Evolutionary conservation across 192 early-diverging fungal species (phyloP).

Genomic region (Backusella psychrophila): DNA sequence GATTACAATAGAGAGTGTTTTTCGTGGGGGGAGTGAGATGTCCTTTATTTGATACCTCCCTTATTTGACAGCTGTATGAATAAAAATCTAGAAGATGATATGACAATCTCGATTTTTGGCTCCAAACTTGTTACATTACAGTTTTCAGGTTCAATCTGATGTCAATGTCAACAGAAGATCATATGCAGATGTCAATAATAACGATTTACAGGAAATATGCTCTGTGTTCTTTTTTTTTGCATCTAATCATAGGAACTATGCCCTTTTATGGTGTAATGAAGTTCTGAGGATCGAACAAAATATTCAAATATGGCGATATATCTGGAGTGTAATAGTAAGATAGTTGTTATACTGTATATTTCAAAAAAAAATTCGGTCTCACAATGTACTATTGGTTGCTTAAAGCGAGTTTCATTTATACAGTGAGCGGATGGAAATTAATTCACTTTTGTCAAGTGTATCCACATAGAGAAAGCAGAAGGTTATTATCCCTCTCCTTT

Average conservation of each 20-base stretch:
- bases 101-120: background rate
- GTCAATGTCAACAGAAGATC: background rate
- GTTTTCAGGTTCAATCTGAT: background rate
- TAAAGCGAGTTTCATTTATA: too few species aligned
- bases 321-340: too few species aligned
- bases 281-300: too few species aligned
- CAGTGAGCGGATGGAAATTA: too few species aligned
- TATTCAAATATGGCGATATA: too few species aligned
- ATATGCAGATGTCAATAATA: background rate
- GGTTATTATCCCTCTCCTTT: too few species aligned
- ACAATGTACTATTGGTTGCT: too few species aligned
- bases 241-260: background rate
- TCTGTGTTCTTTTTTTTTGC: background rate
- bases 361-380: too few species aligned
- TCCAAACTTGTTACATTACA: background rate
- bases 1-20: background rate
- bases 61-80: background rate
- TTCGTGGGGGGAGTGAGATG: background rate
- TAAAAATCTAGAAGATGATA: background rate
- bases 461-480: too few species aligned
- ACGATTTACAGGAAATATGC: background rate
- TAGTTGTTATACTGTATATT: too few species aligned
- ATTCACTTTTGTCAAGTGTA: too few species aligned
- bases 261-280: too few species aligned
- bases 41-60: background rate